Evolutionary conservation across 2,329 filamentous ascomycete genomes (phyloP).

Genomic region (Didymella sp.): DNA sequence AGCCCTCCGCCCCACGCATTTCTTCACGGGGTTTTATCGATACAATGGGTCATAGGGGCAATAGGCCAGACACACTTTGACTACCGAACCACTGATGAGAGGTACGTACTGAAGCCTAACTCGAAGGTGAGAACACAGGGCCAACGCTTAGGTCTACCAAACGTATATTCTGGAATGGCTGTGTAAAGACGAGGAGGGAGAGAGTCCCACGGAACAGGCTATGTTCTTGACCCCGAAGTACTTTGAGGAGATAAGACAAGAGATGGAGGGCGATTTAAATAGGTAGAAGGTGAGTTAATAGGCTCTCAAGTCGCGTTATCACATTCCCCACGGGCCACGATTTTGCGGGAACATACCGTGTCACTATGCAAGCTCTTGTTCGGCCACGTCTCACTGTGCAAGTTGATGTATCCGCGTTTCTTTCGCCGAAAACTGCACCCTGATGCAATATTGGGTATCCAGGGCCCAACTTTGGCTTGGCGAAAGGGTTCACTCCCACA

Average conservation of each 20-base stretch:
- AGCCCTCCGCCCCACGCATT: conserved; percentile 30
- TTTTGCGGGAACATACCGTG: neutral
- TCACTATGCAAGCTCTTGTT: neutral
- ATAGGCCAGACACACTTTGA: conserved; percentile 21
- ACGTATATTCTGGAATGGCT: conserved; percentile 29
- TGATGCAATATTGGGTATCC: neutral
- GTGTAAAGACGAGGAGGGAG: conserved; percentile 24
- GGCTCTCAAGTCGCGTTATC: neutral
- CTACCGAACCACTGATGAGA: conserved; percentile 22
- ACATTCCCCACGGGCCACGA: neutral
- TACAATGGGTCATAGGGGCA: conserved; percentile 28
- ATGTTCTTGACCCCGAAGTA: conserved; percentile 25
- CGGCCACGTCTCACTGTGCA: neutral
- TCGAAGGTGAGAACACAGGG: conserved; percentile 13
- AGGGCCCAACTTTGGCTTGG: neutral
- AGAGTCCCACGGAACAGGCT: conserved; percentile 21
- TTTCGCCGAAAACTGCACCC: too few species aligned
- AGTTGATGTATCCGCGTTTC: neutral
- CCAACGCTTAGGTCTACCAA: conserved; percentile 25
- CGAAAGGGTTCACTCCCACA: neutral
- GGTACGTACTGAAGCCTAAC: conserved; percentile 21
- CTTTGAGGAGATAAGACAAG: conserved; percentile 17
- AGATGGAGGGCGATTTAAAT: neutral
- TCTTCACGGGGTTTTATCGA: conserved; percentile 22
- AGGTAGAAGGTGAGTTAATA: neutral